These are phyloP conservation scores for Tuber calosporum DNA, from an alignment of 495 filamentous ascomycete species.

Conservation along the genomic window DNA sequence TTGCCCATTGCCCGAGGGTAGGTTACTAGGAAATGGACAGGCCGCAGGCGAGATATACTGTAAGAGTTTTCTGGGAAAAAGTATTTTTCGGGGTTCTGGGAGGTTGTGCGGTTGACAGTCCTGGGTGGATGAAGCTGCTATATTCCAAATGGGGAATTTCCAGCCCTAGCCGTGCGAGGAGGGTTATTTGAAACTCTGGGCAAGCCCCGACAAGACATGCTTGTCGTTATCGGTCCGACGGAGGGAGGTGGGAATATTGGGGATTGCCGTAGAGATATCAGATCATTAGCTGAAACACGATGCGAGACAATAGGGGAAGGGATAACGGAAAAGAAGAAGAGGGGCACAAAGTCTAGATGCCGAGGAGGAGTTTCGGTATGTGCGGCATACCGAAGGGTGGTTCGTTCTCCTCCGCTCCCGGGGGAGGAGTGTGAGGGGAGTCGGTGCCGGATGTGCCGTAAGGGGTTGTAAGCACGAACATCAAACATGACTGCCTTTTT, in stretches of 20 bases:
- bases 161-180: background rate
- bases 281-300: background rate
- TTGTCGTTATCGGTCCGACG: background rate
- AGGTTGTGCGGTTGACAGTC: background rate
- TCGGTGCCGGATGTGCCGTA: background rate
- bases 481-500: background rate
- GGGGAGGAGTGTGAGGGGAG: background rate
- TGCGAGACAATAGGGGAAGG: background rate
- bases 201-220: background rate
- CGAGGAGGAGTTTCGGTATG: background rate
- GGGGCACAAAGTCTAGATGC: background rate
- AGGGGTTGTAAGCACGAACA: background rate
- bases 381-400: background rate
- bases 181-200: background rate
- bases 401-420: background rate
- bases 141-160: background rate
- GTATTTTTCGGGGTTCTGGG: background rate
- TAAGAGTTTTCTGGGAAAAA: background rate
- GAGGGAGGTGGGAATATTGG: background rate
- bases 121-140: background rate
- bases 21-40: background rate
- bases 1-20: background rate
- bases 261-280: background rate
- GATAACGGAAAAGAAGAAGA: background rate
- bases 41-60: background rate